Percentiles rank a stretch among this genome's conserved stretches.
Conservation (phyloP, 805 yeast genomes). For the Phaffomyces antillensis region DNA sequence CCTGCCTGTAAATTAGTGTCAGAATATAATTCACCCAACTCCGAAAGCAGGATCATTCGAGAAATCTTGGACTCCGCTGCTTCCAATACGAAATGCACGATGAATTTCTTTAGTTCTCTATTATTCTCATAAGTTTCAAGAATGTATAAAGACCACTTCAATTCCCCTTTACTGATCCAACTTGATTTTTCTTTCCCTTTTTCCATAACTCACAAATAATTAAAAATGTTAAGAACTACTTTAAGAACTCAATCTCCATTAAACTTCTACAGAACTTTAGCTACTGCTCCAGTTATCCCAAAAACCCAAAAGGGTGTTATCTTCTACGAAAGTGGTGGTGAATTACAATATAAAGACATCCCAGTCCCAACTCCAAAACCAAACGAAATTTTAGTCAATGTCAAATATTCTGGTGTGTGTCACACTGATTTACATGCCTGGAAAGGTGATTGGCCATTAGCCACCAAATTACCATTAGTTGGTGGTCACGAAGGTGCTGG, state of each 20-base stretch:
- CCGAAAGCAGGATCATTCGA: conserved; percentile 2
- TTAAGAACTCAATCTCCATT: conserved; percentile 18
- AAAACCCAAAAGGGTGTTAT: conserved; percentile 44
- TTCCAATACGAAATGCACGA: background rate
- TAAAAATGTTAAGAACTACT: conserved; percentile 18
- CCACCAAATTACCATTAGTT: conserved; percentile 51
- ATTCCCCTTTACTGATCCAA: background rate
- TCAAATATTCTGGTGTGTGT: conserved; percentile 69
- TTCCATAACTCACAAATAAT: background rate
- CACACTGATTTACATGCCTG: conserved; percentile 70
- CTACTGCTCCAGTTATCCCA: conserved; percentile 34
- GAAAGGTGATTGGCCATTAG: conserved; percentile 37
- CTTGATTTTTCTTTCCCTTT: background rate
- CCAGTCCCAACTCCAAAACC: conserved; percentile 58
- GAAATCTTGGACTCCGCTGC: conserved; percentile 1
- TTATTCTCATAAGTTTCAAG: background rate
- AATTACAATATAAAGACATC: conserved; percentile 42
- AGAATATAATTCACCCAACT: conserved; percentile 1
- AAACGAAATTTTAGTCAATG: conserved; percentile 56
- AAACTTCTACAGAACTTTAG: conserved; percentile 17
- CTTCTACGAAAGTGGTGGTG: conserved; percentile 46
- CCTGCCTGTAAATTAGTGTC: background rate
- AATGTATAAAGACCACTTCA: background rate
- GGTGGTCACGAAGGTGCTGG: conserved; percentile 79
- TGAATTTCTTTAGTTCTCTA: background rate